Base-by-base conservation (phyloP, 805 yeast species). In the Candida rishiriensis region DNA sequence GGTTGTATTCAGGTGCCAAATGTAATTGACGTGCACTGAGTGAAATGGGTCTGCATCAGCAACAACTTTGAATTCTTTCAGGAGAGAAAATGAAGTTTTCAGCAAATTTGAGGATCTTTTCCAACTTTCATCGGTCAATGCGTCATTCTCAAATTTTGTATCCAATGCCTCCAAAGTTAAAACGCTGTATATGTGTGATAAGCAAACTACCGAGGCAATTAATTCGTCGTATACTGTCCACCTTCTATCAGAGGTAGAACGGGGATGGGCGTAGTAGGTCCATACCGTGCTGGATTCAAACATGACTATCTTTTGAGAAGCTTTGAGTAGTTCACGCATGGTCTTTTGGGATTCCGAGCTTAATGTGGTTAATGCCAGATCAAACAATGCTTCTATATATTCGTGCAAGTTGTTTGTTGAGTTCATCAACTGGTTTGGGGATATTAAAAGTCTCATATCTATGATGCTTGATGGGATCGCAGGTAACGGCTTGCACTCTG, bases 161-260 rank as follows among this genome's bases (percentile, higher is more conserved):
- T 46, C 39, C 11, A 59, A 29, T 3, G 47, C 44, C 1, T 47
- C 54, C 13, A 50, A 29, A 10, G 61, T 52, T 12, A 54, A 21
- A 2, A 43, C 12, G 30, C 50, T 44, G 42, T 56, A 52, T 5
- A 54, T 47, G 15, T 46, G 41, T 6, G 53, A 38, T 5, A 56
- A 26, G 3, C 58, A 46, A 8, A 56, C 47, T 4, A 56, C 51
- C 3, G 50, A 31, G 8, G 41, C 53, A 3, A 52, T 38, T 1
- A 60, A 39, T 44, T 61, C 65, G 39, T 61, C 64, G 40, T 51
- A 53, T 2, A 56, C 41, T 2, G 52, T 35, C 63, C 63, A 59
- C 2, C 32, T 34, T n/a, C 30, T 34, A 13, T 31, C 30, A 5
- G 34, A 33, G 9, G 39, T 30, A 6, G 30, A 30, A 2, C 10